Evolutionary conservation across 805 yeast genomes (phyloP).

Genomic region (Lipomyces sp.): DNA sequence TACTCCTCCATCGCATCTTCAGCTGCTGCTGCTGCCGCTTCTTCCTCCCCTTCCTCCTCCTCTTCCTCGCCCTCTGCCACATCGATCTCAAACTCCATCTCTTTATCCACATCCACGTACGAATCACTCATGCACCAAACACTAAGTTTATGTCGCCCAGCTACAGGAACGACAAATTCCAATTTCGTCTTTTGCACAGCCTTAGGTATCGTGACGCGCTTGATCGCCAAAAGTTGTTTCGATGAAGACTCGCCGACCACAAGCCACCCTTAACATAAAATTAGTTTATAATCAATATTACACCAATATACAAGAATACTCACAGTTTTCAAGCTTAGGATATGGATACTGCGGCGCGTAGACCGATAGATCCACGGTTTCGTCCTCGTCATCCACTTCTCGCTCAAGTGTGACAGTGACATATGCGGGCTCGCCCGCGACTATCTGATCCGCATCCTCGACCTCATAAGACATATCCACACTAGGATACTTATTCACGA

Average conservation of each 20-base stretch:
- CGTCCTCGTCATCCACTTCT: conserved; percentile 74
- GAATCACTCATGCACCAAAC: conserved; percentile 92
- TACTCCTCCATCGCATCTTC: conserved; percentile 9
- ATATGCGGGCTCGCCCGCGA: conserved; percentile 55
- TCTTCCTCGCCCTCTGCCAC: conserved; percentile 41
- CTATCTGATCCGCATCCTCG: conserved; percentile 49
- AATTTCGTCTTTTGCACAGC: conserved; percentile 60
- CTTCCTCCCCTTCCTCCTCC: conserved; percentile 30
- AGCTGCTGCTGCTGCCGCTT: not conserved
- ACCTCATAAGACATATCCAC: conserved; percentile 66
- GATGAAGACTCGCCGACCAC: conserved; percentile 71
- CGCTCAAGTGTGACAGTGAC: conserved; percentile 49
- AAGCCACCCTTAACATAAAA: conserved; percentile 70
- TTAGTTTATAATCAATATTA: conserved; percentile 37
- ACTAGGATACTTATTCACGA: conserved; percentile 89
- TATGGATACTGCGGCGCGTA: conserved; percentile 64
- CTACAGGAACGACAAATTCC: conserved; percentile 59
- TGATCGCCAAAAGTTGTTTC: conserved; percentile 72
- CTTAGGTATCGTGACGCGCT: conserved; percentile 60
- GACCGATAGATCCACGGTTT: conserved; percentile 58
- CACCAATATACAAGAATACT: conserved; percentile 16
- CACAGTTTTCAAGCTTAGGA: conserved; percentile 60
- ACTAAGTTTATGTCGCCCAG: conserved; percentile 66
- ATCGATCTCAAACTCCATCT: conserved; percentile 56
- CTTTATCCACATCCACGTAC: conserved; percentile 91